Conservation (phyloP, 306 rosid genomes). For the Fragaria iinumae region DNA sequence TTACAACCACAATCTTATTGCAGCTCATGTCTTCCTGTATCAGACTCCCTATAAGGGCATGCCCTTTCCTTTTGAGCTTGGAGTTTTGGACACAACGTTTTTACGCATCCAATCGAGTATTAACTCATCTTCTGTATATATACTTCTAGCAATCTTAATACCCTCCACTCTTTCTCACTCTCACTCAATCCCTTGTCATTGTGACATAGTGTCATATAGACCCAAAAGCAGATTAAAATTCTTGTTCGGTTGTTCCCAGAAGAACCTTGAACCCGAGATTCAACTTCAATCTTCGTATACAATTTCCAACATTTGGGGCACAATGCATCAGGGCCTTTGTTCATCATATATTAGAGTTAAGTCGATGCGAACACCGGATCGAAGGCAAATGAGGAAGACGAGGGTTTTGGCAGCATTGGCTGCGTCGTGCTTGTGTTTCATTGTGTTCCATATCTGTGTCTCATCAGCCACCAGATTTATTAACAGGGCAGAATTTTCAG, state of each 20-base stretch:
- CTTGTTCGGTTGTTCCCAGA: neutral
- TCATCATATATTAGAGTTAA: neutral
- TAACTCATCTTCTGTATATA: too few species aligned
- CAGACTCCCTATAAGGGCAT: neutral
- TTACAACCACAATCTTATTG: neutral
- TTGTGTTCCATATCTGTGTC: neutral
- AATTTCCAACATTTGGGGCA: neutral
- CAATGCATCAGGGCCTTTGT: neutral
- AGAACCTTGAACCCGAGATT: neutral
- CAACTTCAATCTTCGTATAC: neutral
- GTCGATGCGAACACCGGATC: neutral
- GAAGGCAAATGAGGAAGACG: conserved; percentile 2
- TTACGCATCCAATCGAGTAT: too few species aligned
- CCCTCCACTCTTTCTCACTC: neutral
- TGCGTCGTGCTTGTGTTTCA: conserved; percentile 9
- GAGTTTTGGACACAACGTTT: too few species aligned
- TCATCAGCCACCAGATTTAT: conserved; percentile 10
- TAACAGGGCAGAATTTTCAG: conserved; percentile 12
- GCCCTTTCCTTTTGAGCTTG: too few species aligned
- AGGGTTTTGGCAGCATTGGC: neutral
- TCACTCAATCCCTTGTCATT: neutral
- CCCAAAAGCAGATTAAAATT: neutral
- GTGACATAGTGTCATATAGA: too few species aligned
- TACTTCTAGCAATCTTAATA: too few species aligned
- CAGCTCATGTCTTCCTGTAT: neutral